Percentiles rank a stretch among this genome's conserved stretches.
Evolutionary conservation across 805 yeast species (phyloP).

Genomic region (Sungouiella blattae): DNA sequence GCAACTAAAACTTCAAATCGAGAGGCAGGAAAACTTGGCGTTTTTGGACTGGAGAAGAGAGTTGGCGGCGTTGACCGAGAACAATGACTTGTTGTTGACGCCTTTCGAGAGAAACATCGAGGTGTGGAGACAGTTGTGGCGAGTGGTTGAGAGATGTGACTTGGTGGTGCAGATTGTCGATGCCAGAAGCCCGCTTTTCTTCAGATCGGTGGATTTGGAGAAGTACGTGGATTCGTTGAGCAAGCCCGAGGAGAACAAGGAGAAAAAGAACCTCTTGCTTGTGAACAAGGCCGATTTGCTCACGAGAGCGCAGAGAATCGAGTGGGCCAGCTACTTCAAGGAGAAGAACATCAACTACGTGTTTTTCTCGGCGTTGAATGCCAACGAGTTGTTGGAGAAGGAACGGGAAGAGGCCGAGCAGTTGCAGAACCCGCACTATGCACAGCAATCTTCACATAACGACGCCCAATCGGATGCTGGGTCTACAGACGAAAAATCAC

Average conservation of each 20-base stretch:
- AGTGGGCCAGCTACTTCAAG: constrained; percentile 85
- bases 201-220: constrained; percentile 86
- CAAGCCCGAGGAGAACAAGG: constrained; percentile 44
- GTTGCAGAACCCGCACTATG: constrained; percentile 13
- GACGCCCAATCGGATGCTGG: not conserved
- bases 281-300: constrained; percentile 93
- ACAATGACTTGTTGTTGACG: constrained; percentile 79
- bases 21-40: constrained; percentile 83
- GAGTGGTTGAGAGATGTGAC: constrained; percentile 94
- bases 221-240: constrained; percentile 69
- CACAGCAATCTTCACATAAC: too few species aligned
- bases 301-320: constrained; percentile 67
- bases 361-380: constrained; percentile 87
- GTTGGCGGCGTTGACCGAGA: constrained; percentile 80
- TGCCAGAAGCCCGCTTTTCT: constrained; percentile 89
- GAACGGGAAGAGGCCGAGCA: constrained; percentile 46
- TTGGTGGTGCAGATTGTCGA: constrained; percentile 95
- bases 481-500: too few species aligned
- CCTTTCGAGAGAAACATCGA: constrained; percentile 97
- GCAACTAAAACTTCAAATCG: constrained; percentile 73
- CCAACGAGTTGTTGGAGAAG: constrained; percentile 69
- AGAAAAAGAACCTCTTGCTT: constrained; percentile 74
- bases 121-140: constrained; percentile 98
- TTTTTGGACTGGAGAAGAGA: constrained; percentile 93
- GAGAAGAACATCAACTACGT: constrained; percentile 72